Evolutionary conservation across 2,329 filamentous ascomycete genomes (phyloP), one percentile per base, ranked within the genome.

Genomic region (Decorospora gaudefroyi): DNA sequence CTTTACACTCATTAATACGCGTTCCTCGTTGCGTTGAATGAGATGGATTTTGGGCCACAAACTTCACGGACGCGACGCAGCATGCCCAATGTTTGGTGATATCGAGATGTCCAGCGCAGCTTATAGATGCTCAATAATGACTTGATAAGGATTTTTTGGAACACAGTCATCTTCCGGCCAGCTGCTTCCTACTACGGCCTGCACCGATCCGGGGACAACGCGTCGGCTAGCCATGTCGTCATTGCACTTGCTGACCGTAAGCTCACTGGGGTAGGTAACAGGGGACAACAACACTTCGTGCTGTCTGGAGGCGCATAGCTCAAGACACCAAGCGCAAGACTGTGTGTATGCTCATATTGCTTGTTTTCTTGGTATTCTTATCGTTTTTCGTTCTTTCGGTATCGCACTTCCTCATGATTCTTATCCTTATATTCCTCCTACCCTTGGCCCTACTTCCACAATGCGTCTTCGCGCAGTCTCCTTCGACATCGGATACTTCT

Each of bases 181-280:
- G 40, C 26, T n/a, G n/a, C n/a, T n/a, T n/a, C 28, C 27, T 23
- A 51, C 44, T 36, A 15, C 42, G 30, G 46, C 46, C 47, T 46
- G 37, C 34, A 27, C 29, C 38, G 36, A 58, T 54, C 55, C 46
- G 53, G 44, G 46, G 42, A 39, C 30, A 43, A 51, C 46, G 53
- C 46, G 46, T 55, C 27, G 28, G 16, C 27, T 33, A 29, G 33
- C 38, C 16, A 49, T 54, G 50, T 48, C 50, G 54, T 56, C 57
- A 58, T 58, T 37, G 55, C 36, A 28, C 46, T 30, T 57, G 46
- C 49, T 38, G 31, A n/a, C n/a, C n/a, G n/a, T n/a, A n/a, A n/a
- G n/a, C 6, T 15, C 17, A 35, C 7, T 29, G 30, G 13, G n/a
- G 4, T n/a, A 26, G 22, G 23, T 41, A 34, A 19, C 18, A 40